Base-by-base conservation (phyloP, 805 yeast genomes). In the Lipomyces chichibuensis region DNA sequence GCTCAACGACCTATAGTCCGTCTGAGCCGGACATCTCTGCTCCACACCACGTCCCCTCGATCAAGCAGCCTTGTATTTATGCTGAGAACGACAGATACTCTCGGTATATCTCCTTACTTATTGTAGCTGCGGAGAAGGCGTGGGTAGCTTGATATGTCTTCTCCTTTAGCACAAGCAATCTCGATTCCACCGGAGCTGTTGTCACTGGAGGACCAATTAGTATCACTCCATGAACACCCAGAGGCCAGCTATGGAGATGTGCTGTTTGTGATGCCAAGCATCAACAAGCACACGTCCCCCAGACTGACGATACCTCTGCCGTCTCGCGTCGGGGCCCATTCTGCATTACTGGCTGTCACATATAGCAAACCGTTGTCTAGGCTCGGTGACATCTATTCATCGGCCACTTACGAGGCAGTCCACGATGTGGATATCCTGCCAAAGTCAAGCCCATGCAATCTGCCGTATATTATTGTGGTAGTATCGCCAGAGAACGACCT, bases 401-500 rank as follows among this genome's bases (percentile, higher is more conserved):
- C 70, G 11, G 57, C 11, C 14, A n/a, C 13, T 37, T 35, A 25
- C 7, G 61, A 9, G 49, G 60, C 25, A 20, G 39, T 13, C n/a
- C 39, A 14, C 46, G 65, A 27, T 5, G 25, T 25, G 55, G 43
- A 35, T 20, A 23, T 55, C 8, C 35, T 62, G 27, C 46, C 55
- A 37, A 17, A 17, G 59, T 53, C 62, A 25, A 57, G 53, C 25
- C 37, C 67, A 7, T 54, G 65, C 57, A 63, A 60, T 14, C 59
- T 66, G 11, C 65, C 63, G 57, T 69, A 69, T 57, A 60, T 70
- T 9, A 43, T 64, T 25, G 65, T 69, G 23, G 65, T 63, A 25
- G 71, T 69, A n/a, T 23, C 70, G 32, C 57, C 65, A 13, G 71
- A 69, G 52, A 51, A 59, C 56, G 71, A 69, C 62, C 59, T 69